These are phyloP conservation scores for Leishmania braziliensis DNA, from an alignment of 208 protist genomes.

Conservation along the genomic window DNA sequence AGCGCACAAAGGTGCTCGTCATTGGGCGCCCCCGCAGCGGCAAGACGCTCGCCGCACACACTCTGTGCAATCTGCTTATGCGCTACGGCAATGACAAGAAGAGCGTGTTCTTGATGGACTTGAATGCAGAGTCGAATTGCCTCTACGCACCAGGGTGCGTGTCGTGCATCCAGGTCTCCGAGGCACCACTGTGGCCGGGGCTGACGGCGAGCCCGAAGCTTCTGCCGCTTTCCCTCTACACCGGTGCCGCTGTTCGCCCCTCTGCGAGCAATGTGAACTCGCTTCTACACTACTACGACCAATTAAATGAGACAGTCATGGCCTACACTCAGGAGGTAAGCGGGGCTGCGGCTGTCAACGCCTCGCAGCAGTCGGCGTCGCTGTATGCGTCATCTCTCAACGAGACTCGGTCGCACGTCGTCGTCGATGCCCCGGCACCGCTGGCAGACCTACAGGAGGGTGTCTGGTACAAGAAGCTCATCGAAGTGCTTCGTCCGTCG, in stretches of 20 bases:
- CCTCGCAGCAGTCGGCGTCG: neutral
- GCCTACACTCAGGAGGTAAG: constrained; percentile 46
- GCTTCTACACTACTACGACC: constrained; percentile 63
- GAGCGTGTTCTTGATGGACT: constrained; percentile 52
- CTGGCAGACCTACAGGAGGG: constrained; percentile 52
- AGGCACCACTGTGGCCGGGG: constrained; percentile 51
- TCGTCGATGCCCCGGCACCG: constrained; percentile 78
- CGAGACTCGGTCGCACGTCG: constrained; percentile 35
- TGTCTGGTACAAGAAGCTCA: constrained; percentile 74
- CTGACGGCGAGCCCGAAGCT: constrained; percentile 42
- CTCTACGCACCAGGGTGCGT: constrained; percentile 75
- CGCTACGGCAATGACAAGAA: constrained; percentile 28
- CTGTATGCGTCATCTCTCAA: constrained; percentile 10
- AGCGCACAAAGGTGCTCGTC: constrained; percentile 60
- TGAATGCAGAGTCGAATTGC: constrained; percentile 78
- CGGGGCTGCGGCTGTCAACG: constrained; percentile 6
- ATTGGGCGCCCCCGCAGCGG: constrained; percentile 56
- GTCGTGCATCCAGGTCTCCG: constrained; percentile 37
- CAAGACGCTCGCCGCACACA: constrained; percentile 76
- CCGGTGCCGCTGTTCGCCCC: constrained; percentile 48
- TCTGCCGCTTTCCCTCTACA: constrained; percentile 63
- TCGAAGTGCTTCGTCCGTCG: constrained; percentile 67
- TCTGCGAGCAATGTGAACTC: constrained; percentile 34
- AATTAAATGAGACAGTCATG: constrained; percentile 55
- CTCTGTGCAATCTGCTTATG: constrained; percentile 69